A percentile compares a stretch with the other conserved stretches of the same genome.
Evolutionary conservation across 176 grass and related monocot species (phyloP).

Genomic region (Oryza glaberrima): DNA sequence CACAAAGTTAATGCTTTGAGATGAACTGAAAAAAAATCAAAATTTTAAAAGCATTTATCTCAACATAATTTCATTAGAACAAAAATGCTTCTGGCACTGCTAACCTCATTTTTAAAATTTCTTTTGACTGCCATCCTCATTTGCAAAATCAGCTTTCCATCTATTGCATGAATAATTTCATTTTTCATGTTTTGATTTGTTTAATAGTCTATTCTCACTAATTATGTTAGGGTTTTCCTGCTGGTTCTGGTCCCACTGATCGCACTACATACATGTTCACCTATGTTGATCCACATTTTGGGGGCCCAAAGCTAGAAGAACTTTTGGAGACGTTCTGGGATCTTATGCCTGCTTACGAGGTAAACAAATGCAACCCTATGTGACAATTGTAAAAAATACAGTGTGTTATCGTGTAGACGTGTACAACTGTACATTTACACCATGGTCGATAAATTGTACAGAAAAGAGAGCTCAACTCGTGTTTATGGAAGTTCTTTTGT

Average conservation of each 20-base stretch:
- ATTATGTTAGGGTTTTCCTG: constrained; percentile 80
- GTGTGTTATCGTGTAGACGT: background rate
- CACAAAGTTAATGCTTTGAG: background rate
- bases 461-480: background rate
- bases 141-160: constrained; percentile 3
- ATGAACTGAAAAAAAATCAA: constrained; percentile 22
- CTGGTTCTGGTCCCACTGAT: constrained; percentile 82
- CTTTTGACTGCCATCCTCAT: constrained; percentile 1
- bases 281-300: constrained; percentile 76
- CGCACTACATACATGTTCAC: constrained; percentile 98
- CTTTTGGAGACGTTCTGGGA: constrained; percentile 92
- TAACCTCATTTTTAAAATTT: background rate
- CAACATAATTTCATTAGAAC: background rate
- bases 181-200: constrained; percentile 1
- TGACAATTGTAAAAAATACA: background rate
- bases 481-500: constrained; percentile 27
- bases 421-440: background rate
- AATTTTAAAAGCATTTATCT: background rate
- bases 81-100: background rate
- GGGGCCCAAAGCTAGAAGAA: constrained; percentile 78
- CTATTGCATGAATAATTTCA: background rate
- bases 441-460: background rate
- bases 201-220: constrained; percentile 25
- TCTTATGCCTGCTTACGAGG: constrained; percentile 90
- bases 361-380: constrained; percentile 11